phyloP scores from a whole-genome alignment of 805 yeast genomes.

The Lipomyces yamanashiensis region DNA sequence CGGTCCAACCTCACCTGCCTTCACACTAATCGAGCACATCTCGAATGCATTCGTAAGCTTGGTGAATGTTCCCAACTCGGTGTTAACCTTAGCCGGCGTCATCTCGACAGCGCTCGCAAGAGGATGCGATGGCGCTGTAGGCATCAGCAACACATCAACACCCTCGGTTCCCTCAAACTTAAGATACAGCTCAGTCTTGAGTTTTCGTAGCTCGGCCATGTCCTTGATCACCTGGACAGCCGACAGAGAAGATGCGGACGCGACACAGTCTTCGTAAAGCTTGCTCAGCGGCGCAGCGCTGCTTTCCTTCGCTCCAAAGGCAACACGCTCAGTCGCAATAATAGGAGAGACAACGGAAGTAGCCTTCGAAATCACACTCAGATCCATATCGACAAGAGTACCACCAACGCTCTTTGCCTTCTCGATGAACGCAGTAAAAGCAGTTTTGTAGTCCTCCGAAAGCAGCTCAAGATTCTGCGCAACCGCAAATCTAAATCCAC shows the following conservation, averaged over 20 bases:
- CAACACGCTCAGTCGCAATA: slow-evolving; percentile 24
- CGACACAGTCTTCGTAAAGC: slow-evolving; percentile 5
- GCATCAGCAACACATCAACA: slow-evolving; percentile 30
- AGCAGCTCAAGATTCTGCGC: slow-evolving; percentile 21
- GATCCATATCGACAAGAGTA: slow-evolving; percentile 24
- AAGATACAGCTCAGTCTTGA: slow-evolving; percentile 27
- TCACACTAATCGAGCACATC: slow-evolving; percentile 28
- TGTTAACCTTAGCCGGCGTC: slow-evolving; percentile 18
- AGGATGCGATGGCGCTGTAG: slow-evolving; percentile 32
- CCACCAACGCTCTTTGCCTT: slow-evolving; percentile 29
- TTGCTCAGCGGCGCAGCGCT: slow-evolving; percentile 10
- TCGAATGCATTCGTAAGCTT: slow-evolving; percentile 22
- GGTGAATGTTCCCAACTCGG: slow-evolving; percentile 25
- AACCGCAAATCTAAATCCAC: slow-evolving; percentile 34
- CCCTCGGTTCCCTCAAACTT: slow-evolving; percentile 31
- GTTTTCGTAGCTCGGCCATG: slow-evolving; percentile 22
- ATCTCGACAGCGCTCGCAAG: neutral
- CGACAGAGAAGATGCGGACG: slow-evolving; percentile 15
- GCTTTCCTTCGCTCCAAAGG: slow-evolving; percentile 9
- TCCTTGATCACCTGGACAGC: slow-evolving; percentile 20
- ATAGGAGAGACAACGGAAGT: slow-evolving; percentile 13
- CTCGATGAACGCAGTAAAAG: slow-evolving; percentile 18
- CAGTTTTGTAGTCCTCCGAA: slow-evolving; percentile 17
- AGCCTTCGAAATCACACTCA: slow-evolving; percentile 19
- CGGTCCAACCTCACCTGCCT: slow-evolving; percentile 15